These are phyloP conservation scores for Eremomyces bilateralis DNA, from an alignment of 495 filamentous ascomycete genomes.

Conservation along the genomic window DNA sequence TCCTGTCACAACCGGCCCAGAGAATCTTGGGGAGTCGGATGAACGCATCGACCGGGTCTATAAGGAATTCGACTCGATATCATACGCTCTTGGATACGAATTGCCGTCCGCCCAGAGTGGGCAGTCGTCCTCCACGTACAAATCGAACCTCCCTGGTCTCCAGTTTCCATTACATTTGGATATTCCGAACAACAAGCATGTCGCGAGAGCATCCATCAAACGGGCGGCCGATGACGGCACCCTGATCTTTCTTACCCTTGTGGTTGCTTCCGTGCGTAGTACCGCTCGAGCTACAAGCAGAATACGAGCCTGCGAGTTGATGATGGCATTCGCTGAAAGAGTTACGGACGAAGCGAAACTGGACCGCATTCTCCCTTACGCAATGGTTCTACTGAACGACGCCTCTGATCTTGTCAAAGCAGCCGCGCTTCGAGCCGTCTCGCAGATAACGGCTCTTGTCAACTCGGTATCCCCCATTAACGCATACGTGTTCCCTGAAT, in stretches of 20 bases:
- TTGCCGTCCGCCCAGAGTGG: constrained; percentile 5
- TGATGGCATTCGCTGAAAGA: constrained; percentile 79
- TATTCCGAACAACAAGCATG: constrained; percentile 63
- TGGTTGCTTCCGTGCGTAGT: constrained; percentile 72
- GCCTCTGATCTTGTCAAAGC: constrained; percentile 62
- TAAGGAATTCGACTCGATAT: constrained; percentile 92
- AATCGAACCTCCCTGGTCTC: constrained; percentile 10
- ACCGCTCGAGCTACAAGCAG: constrained; percentile 72
- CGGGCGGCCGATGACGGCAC: constrained; percentile 61
- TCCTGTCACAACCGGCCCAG: constrained; percentile 35
- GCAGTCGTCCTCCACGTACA: constrained; percentile 10
- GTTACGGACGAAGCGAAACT: constrained; percentile 92
- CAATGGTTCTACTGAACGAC: constrained; percentile 64
- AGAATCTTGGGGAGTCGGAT: constrained; percentile 62
- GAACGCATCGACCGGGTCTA: constrained; percentile 84
- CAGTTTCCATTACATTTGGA: constrained; percentile 65
- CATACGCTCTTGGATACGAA: constrained; percentile 63
- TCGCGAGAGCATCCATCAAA: constrained; percentile 21
- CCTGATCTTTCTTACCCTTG: constrained; percentile 70
- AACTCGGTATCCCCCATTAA: constrained; percentile 80
- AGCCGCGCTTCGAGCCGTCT: constrained; percentile 62
- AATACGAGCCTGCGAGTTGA: constrained; percentile 75
- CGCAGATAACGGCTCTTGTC: constrained; percentile 64
- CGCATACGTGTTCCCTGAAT: constrained; percentile 86
- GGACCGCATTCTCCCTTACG: constrained; percentile 78